Evolutionary conservation across 805 yeast genomes (phyloP).

Genomic region (Kuraishia ogatae): DNA sequence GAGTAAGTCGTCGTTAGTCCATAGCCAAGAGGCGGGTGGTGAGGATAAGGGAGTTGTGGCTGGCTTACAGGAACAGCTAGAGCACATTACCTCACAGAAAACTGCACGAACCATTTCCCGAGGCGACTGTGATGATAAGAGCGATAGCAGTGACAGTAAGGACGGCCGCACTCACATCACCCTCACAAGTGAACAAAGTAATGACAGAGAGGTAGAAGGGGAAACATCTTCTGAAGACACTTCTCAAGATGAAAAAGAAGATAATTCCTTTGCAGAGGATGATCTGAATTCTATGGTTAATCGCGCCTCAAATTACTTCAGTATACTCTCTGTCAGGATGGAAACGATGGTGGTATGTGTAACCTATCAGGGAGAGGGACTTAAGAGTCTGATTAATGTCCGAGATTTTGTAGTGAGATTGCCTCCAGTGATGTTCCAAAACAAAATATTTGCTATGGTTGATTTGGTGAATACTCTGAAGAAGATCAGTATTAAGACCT

Average conservation of each 20-base stretch:
- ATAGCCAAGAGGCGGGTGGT: not conserved
- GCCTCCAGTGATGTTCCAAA: constrained; percentile 50
- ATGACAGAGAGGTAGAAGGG: not conserved
- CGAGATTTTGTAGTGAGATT: constrained; percentile 59
- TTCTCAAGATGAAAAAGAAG: constrained; percentile 8
- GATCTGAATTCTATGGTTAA: constrained; percentile 41
- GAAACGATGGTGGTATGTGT: constrained; percentile 47
- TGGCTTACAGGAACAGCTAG: not conserved
- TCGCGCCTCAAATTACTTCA: constrained; percentile 66
- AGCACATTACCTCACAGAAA: not conserved
- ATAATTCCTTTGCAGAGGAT: constrained; percentile 8
- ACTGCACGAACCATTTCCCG: not conserved
- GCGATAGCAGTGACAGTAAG: not conserved
- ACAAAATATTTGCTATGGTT: constrained; percentile 63
- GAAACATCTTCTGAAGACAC: constrained; percentile 7
- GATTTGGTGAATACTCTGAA: constrained; percentile 59
- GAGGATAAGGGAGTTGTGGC: not conserved
- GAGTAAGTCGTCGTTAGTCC: not conserved
- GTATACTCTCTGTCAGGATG: constrained; percentile 50
- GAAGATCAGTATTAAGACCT: constrained; percentile 49
- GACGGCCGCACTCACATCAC: not conserved
- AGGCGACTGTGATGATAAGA: not conserved
- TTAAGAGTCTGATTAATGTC: constrained; percentile 63
- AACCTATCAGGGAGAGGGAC: constrained; percentile 71
- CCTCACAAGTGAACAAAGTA: constrained; percentile 1